A percentile compares a stretch with the other conserved stretches of the same genome.
Evolutionary conservation across 2,329 filamentous ascomycete genomes (phyloP).

Genomic region (Colletotrichum sp.): DNA sequence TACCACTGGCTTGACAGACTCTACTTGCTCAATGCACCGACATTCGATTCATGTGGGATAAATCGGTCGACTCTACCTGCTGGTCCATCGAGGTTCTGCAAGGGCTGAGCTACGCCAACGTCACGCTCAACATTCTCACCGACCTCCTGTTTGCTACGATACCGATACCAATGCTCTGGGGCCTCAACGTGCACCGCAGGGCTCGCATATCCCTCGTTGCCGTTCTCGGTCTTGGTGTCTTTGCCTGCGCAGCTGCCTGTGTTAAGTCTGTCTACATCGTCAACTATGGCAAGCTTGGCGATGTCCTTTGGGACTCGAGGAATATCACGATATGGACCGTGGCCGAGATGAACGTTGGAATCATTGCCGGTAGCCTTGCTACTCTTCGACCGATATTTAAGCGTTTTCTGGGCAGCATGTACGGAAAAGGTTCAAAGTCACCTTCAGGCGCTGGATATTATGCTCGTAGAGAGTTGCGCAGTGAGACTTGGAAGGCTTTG

Average conservation of each 20-base stretch:
- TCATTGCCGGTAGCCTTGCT: conserved; percentile 40
- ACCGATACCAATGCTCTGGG: conserved; percentile 41
- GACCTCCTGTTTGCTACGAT: conserved; percentile 44
- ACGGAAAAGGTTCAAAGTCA: conserved; percentile 32
- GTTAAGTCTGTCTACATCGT: conserved; percentile 44
- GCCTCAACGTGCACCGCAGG: conserved; percentile 42
- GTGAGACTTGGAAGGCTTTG: conserved; percentile 27
- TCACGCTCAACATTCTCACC: conserved; percentile 37
- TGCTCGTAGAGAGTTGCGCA: conserved; percentile 25
- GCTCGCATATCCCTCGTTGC: conserved; percentile 43
- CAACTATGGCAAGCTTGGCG: conserved; percentile 39
- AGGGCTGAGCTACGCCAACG: conserved; percentile 47
- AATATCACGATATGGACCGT: conserved; percentile 55
- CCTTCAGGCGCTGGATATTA: conserved; percentile 28
- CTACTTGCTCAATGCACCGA: conserved; percentile 54
- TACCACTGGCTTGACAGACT: conserved; percentile 31
- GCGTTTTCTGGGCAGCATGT: conserved; percentile 32
- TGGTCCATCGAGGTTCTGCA: conserved; percentile 44
- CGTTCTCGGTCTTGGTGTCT: conserved; percentile 49
- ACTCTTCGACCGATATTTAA: conserved; percentile 39
- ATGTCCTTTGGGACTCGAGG: conserved; percentile 49
- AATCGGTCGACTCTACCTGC: conserved; percentile 40
- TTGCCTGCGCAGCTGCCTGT: conserved; percentile 47
- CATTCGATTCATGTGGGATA: conserved; percentile 50
- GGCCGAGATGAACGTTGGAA: conserved; percentile 40